A percentile compares a stretch with the other conserved stretches of the same genome.
These are phyloP conservation scores for Salix brachista DNA, from an alignment of 345 rosid species.

Conservation along the genomic window DNA sequence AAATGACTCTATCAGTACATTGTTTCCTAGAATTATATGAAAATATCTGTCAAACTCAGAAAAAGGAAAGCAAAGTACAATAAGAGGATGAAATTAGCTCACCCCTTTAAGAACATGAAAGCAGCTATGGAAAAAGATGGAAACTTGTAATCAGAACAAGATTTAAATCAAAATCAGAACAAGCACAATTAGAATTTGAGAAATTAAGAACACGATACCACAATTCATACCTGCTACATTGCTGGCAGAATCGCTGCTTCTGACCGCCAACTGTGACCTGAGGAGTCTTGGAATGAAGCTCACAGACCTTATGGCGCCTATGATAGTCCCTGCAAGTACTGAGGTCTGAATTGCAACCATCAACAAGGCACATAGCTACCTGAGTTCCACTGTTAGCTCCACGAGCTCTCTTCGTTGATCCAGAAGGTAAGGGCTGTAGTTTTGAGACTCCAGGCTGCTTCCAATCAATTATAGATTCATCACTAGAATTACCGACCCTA, in stretches of 20 bases:
- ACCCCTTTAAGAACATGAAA: not conserved
- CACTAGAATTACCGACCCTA: constrained; percentile 38
- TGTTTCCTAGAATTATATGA: not conserved
- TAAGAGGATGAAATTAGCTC: not conserved
- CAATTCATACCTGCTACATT: constrained; percentile 75
- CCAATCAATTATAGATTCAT: constrained; percentile 40
- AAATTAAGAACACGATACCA: not conserved
- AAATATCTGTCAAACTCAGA: not conserved
- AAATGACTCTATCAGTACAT: not conserved
- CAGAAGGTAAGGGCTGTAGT: constrained; percentile 32
- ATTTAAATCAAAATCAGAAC: not conserved
- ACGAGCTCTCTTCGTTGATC: constrained; percentile 58
- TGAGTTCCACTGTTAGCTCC: constrained; percentile 40
- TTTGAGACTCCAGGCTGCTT: constrained; percentile 37
- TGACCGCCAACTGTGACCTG: constrained; percentile 59
- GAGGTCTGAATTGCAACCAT: constrained; percentile 68
- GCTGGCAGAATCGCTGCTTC: constrained; percentile 84
- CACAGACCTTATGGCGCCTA: constrained; percentile 92
- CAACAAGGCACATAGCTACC: constrained; percentile 59
- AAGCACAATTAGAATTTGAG: not conserved
- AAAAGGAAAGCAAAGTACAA: not conserved
- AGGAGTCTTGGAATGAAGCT: constrained; percentile 73
- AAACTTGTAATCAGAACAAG: not conserved
- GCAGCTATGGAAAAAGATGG: not conserved
- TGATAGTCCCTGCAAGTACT: constrained; percentile 71